Evolutionary conservation across 805 yeast species (phyloP), one percentile per base, ranked within the genome.

Genomic region (Yarrowia hollandica): DNA sequence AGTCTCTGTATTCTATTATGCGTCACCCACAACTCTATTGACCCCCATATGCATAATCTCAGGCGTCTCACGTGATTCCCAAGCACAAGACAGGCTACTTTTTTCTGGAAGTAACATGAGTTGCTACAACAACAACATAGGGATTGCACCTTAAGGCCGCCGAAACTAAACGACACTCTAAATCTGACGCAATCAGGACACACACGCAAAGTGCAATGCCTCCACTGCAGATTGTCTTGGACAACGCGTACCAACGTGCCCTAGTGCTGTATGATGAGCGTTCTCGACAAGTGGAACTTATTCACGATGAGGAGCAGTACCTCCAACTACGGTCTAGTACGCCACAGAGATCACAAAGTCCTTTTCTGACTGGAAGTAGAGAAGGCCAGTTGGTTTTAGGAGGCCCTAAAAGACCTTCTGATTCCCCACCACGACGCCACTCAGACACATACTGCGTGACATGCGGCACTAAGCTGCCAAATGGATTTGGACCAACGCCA

Each of bases 1-100:
- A n/a, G n/a, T n/a, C n/a, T n/a, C n/a, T n/a, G 19, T 14, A 21
- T 22, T 22, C n/a, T 39, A 22, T 25, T 25, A 41, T 41, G 48
- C 33, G 26, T 16, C 48, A 41, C 33, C 48, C 48, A 5, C 48
- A 44, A 44, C 54, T 31, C 19, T 44, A 44, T n/a, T 30, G 26
- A n/a, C 54, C 54, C 54, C 37, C 54, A 44, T 37, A 44, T 44
- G 54, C 54, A 44, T 44, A 44, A 44, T 44, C 54, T 28, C 37
- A 31, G 54, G 54, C 35, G 35, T 44, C 54, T 44, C n/a, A 26
- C 16, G 11, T 11, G 37, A 44, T 19, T 16, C 12, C 12, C 48
- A 23, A 21, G 28, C 21, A 28, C 28, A 15, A n/a, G 44, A 38
- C 44, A 39, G 33, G 15, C 33, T 15, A 26, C 48, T 18, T 26